Percentiles rank a stretch among this genome's conserved stretches.
phyloP scores from a whole-genome alignment of 805 yeast genomes.

The Candida loeiensis region DNA sequence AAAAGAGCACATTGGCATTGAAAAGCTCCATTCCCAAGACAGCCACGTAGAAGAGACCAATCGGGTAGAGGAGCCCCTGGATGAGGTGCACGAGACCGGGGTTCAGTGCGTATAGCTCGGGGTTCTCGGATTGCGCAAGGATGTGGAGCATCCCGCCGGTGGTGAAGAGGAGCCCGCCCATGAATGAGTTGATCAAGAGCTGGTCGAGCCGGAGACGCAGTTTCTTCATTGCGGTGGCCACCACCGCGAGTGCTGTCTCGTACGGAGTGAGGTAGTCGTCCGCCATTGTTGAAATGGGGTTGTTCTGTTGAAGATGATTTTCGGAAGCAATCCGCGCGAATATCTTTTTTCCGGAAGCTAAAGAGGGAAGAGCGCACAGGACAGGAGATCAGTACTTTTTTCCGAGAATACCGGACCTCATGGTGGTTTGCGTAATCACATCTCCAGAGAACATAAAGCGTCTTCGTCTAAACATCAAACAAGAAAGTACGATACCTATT shows the following conservation, averaged over 20 bases:
- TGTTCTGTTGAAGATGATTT: neutral
- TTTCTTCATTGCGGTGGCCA: slow-evolving; percentile 83
- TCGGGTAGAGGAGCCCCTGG: slow-evolving; percentile 63
- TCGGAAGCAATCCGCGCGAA: too few relatives aligned
- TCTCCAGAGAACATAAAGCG: too few relatives aligned
- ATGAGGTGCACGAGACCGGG: slow-evolving; percentile 53
- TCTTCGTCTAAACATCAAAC: too few relatives aligned
- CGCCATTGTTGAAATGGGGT: neutral
- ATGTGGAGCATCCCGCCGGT: slow-evolving; percentile 72
- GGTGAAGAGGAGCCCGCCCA: slow-evolving; percentile 68
- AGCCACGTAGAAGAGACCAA: slow-evolving; percentile 73
- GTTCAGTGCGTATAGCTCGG: slow-evolving; percentile 35
- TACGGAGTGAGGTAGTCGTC: slow-evolving; percentile 61
- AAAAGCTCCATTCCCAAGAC: slow-evolving; percentile 72
- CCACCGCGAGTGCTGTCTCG: slow-evolving; percentile 80
- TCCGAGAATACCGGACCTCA: neutral
- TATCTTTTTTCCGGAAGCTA: too few relatives aligned
- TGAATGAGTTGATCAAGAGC: slow-evolving; percentile 57
- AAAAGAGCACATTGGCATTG: slow-evolving; percentile 71
- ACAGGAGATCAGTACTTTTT: neutral
- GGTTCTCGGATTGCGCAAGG: slow-evolving; percentile 50
- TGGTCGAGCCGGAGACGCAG: slow-evolving; percentile 62
- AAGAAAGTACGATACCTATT: too few relatives aligned
- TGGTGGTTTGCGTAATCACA: neutral
- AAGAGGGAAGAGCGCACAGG: too few relatives aligned